Base-by-base conservation (phyloP, 805 yeast species). In the Candida incommunis region DNA sequence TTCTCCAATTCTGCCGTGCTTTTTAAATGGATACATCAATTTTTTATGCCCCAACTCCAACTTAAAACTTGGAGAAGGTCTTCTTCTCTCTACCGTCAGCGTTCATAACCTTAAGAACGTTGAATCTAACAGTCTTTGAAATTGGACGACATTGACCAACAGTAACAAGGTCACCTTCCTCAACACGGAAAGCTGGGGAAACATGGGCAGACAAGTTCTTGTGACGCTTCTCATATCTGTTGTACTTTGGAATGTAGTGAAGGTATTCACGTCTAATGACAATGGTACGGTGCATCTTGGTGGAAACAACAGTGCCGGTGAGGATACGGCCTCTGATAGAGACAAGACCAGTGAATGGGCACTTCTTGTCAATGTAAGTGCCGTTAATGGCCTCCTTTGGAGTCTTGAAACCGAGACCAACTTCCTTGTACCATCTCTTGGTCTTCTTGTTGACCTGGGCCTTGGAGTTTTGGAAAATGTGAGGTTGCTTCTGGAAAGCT, bases 401-500 rank as follows among this genome's bases (percentile, higher is more conserved):
- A 77, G 98, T 92, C 86, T 92, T 92, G 96, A 87, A 92, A 62
- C 99, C 99, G 71, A 92, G 85, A 72, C 99, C 99, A 66, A 86
- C 96, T 54, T 92, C 96, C 83, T 92, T 92, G 72, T 80, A 88
- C 99, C 99, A 92, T 86, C 99, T 92, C 92, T 92, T 92, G 82
- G 95, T 82, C 78, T 88, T 80, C 76, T 84, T 84, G 86, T 78
- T 79, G 71, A 94, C 95, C 88, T 86, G 88, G 66, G 96, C 81
- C 86, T 92, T 92, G 81, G 97, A 87, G 90, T 92, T 92, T 78
- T 87, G 88, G 95, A 92, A 92, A 81, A 92, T 90, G 81, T 92
- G 98, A 70, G 97, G 98, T 85, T 92, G 99, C 99, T 92, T 92
- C 82, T 92, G 98, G 95, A 82, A 92, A 87, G 98, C 98, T 78